Evolutionary conservation across 2,329 filamentous ascomycete species (phyloP), one percentile per base, ranked within the genome.

Genomic region (Fusarium sp.): DNA sequence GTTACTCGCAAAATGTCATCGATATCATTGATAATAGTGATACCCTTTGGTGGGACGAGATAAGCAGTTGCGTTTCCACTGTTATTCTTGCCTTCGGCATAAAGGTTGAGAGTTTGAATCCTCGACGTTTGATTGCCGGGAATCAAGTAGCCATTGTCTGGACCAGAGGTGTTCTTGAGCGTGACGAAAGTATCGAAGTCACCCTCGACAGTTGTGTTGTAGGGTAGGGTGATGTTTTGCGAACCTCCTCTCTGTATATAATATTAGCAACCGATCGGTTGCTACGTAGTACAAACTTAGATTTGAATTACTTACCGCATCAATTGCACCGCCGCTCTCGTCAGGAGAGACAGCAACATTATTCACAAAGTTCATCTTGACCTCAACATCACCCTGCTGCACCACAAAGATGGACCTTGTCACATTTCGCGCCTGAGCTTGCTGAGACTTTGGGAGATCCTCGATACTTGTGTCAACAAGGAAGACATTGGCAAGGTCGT

Each of bases 1-100:
- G 91, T 94, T 3, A 94, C 80, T n/a, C 91, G 88, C 1, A 94
- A 84, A 58, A 93, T 93, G 73, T 94, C 92, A 69, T 94, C 91
- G 63, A 94, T 92, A 72, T 94, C 92, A 2, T 88, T 91, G 69
- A 94, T 81, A 62, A 94, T 83, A 2, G 91, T 94, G 21, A 93
- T 78, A 18, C 92, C 92, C 15, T 83, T 81, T 0, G 87, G 81
- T 0, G 92, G 91, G 0, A 94, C 90, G 2, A 94, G 85, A 74
- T 92, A 94, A 0, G 90, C 90, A 2, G 91, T 94, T 7, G 89
- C 86, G 71, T 94, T 94, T 53, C 91, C 91, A 2, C 85, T 86
- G 41, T 84, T 76, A 37, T 84, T 75, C 3, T 87, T 88, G 6
- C 88, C 89, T 55, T 90, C 84, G 5, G 89, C 84, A 72, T 90